Percentiles rank a stretch among this genome's conserved stretches.
Conservation (phyloP, 441 rosid species). For the Adansonia rubrostipa region DNA sequence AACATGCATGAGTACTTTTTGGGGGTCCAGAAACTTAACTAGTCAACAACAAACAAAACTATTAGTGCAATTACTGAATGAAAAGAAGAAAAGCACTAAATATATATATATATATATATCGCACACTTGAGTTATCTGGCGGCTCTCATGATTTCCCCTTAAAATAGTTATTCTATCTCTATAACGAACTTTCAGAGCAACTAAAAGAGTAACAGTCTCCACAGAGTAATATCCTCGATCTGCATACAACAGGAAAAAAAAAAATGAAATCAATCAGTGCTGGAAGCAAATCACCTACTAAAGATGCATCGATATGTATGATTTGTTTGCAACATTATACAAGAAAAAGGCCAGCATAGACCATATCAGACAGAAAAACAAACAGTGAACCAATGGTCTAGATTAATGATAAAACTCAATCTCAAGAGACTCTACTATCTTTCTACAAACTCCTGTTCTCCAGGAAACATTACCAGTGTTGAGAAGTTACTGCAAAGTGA, state of each 20-base stretch:
- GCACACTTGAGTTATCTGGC: conserved; percentile 96
- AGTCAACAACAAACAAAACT: neutral
- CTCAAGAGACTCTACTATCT: neutral
- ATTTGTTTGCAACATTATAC: neutral
- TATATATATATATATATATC: conserved; percentile 22
- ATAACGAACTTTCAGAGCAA: conserved; percentile 87
- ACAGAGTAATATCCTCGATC: conserved; percentile 96
- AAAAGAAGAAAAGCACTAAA: conserved; percentile 4
- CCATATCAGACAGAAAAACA: neutral
- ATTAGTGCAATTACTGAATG: neutral
- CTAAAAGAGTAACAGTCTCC: conserved; percentile 86
- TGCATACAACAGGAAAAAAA: conserved; percentile 36
- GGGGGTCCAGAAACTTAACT: neutral
- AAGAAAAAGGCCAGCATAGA: neutral
- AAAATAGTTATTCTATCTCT: conserved; percentile 88
- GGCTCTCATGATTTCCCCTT: conserved; percentile 88
- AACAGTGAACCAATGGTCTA: neutral
- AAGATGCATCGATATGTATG: conserved; percentile 4
- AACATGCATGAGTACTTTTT: neutral
- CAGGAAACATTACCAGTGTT: neutral
- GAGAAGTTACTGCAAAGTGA: neutral
- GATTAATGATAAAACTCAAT: neutral
- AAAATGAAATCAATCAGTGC: neutral
- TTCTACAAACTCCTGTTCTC: neutral
- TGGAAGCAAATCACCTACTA: neutral